These are phyloP conservation scores for Penicillium canariense DNA, from an alignment of 495 filamentous ascomycete species.

Conservation along the genomic window DNA sequence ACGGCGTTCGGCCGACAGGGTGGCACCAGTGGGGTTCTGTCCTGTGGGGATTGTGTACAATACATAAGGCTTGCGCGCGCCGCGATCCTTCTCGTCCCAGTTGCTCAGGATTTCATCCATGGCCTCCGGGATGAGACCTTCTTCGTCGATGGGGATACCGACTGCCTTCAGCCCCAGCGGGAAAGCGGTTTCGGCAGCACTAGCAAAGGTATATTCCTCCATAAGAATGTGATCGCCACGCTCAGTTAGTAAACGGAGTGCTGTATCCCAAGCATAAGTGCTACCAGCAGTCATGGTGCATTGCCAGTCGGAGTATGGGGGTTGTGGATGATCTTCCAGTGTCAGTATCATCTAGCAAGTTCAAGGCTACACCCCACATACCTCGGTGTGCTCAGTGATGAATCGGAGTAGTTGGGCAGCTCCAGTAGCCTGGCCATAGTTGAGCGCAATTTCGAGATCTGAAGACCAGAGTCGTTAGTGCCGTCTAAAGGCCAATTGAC, in stretches of 20 bases:
- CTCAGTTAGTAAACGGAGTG: constrained; percentile 72
- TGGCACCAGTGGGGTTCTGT: constrained; percentile 91
- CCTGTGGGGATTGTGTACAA: constrained; percentile 59
- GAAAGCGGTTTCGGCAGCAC: constrained; percentile 73
- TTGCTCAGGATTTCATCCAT: constrained; percentile 64
- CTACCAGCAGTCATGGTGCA: constrained; percentile 72
- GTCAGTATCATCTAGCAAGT: background rate
- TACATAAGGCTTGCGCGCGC: constrained; percentile 70
- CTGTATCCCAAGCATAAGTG: constrained; percentile 75
- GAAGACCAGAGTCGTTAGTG: background rate
- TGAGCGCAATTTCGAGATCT: constrained; percentile 81
- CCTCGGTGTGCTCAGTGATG: constrained; percentile 89
- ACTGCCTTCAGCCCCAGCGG: constrained; percentile 74
- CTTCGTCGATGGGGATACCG: constrained; percentile 71
- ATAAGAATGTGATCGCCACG: constrained; percentile 69
- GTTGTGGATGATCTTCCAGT: constrained; percentile 37
- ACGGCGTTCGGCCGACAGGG: constrained; percentile 64
- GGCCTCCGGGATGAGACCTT: constrained; percentile 69
- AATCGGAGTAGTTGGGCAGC: constrained; percentile 84
- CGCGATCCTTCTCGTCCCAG: constrained; percentile 60
- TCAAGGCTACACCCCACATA: constrained; percentile 15
- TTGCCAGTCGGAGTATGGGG: constrained; percentile 76
- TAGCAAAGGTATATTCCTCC: constrained; percentile 85
- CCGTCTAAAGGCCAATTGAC: background rate
- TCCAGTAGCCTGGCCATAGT: constrained; percentile 86